Percentiles rank a stretch among this genome's conserved stretches.
Conservation (phyloP, 345 rosid species). For the Eucalyptus regnans region DNA sequence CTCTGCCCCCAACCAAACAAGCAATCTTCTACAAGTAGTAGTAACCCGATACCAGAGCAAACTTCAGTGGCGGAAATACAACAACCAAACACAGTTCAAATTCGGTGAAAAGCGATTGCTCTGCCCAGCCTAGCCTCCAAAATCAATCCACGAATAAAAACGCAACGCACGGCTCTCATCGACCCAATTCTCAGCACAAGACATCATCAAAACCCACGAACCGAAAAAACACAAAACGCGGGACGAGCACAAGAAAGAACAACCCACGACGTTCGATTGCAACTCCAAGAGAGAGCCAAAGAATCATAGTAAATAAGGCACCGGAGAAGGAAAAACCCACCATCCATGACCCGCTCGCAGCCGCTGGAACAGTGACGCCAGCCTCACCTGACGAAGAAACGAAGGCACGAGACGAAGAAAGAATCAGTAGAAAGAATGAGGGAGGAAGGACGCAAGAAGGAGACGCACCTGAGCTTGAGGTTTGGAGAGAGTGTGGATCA, state of each 20-base stretch:
- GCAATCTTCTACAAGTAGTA: neutral
- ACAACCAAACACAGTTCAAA: neutral
- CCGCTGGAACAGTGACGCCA: slow-evolving; percentile 12
- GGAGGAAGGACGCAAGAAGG: neutral
- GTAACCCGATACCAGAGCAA: neutral
- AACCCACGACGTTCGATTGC: neutral
- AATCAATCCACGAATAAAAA: neutral
- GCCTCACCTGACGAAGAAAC: slow-evolving; percentile 23
- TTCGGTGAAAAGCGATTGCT: neutral
- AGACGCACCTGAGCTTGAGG: neutral
- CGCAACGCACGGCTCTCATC: neutral
- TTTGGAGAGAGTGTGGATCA: neutral
- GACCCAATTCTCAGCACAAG: neutral
- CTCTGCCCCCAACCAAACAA: neutral
- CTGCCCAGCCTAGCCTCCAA: neutral
- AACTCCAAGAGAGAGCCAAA: neutral
- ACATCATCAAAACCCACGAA: neutral
- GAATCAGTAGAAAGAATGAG: neutral
- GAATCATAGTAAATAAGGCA: neutral
- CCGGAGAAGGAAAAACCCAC: slow-evolving; percentile 11
- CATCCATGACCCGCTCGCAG: slow-evolving; percentile 32
- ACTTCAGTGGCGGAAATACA: neutral
- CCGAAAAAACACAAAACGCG: neutral
- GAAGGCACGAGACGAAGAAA: neutral
- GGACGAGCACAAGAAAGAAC: neutral